Base-by-base conservation (phyloP, 2,329 filamentous ascomycete species). In the Sclerotinia subarctica region DNA sequence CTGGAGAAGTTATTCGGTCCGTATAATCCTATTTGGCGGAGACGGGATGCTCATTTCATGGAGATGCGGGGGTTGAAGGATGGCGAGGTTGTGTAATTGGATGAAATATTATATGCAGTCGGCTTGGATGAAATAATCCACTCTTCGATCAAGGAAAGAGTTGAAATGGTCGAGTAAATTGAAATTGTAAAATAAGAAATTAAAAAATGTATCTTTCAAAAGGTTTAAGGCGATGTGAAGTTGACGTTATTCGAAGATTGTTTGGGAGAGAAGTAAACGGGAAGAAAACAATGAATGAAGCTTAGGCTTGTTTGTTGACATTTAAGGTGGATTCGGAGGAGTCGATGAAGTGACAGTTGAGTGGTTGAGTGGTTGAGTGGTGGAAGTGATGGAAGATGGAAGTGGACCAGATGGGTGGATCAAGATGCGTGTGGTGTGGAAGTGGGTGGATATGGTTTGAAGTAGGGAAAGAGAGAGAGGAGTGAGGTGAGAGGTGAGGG, bases 11-110 rank as follows among this genome's bases (percentile, higher is more conserved):
- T 65, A 63, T 67, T 67, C 65, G 65, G 65, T 62, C 65, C 65
- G 65, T 67, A 67, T 67, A 47, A 44, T 67, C 46, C 56, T 35
- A 24, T 63, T 63, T 67, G 65, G 65, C 65, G 65, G 65, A 67
- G 65, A 63, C 65, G 47, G 65, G 56, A 67, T 42, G 32, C 42
- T 67, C 65, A 63, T 67, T 67, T 67, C 65, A 62, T 62, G 65
- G 57, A 63, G 49, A 67, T 62, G 65, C 64, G 64, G 64, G 64
- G 64, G 32, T 42, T 64, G 32, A 29, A 64, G 54, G 44, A 35
- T 51, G 8, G 42, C n/a, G 60, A 24, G 19, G 15, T 35, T 21
- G 62, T 29, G 11, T 42, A 42, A 42, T 42, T 42, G 38, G 52
- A 44, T 56, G 24, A 44, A 44, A 42, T 4, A n/a, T 29, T 64